Base-by-base conservation (phyloP, 2,329 filamentous ascomycete species). In the Herpotrichia juniperi region DNA sequence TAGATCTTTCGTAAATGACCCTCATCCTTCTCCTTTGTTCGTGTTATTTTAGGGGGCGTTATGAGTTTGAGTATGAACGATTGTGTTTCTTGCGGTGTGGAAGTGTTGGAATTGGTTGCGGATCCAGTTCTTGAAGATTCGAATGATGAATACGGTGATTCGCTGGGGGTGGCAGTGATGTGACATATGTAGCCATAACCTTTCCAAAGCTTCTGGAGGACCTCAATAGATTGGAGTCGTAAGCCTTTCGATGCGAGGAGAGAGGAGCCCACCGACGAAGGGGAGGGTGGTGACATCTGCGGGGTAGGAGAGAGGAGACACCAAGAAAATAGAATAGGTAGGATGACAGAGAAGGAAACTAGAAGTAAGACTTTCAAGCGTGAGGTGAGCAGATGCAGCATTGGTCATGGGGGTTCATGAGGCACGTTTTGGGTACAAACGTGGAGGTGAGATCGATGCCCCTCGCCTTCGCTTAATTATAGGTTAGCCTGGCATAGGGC, bases 1-100 rank as follows among this genome's bases (percentile, higher is more conserved):
- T 88, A 68, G 52, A 89, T 80, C 63, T 89, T 89, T 6, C 87
- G 80, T 0, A 84, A 60, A 57, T 89, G 86, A 0, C 86, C 84
- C 61, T 88, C 86, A 31, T 86, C 81, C 2, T 31, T 44, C 4
- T 58, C 48, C n/a, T 59, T 59, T 22, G 54, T 59, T 0, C 46
- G 54, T 25, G 52, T n/a, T n/a, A n/a, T n/a, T 47, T 32, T 68
- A 49, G 84, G 83, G 6, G 83, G 83, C 0, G 79, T 79, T 32
- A 88, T 84, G 47, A 85, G 76, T 62, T 88, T 88, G 6, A 88
- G 68, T 10, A 88, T 78, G 30, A 85, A 72, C 14, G 75, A 72
- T 1, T 65, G 68, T 7, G 57, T 54, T 30, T 63, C 51, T n/a
- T 54, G 46, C 8, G 61, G 54, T 10, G 50, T 56, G 1, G 52